Base-by-base conservation (phyloP, 2,329 filamentous ascomycete species). In the Fusarium newnesense region DNA sequence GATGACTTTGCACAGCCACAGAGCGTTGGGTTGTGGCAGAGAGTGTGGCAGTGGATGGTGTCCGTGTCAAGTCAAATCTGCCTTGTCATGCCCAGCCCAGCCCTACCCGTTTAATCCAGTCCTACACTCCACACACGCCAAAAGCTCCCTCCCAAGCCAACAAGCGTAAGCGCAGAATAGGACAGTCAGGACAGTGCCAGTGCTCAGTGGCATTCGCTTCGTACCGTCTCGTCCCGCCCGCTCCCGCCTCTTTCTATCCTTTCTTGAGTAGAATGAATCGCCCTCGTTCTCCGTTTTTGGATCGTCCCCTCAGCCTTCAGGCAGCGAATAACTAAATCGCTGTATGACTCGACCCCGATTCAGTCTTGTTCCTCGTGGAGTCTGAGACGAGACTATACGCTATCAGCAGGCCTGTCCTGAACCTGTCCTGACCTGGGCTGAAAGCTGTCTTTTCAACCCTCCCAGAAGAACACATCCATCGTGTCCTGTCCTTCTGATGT, bases 321-420 rank as follows among this genome's bases (percentile, higher is more conserved):
- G 62, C 67, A 54, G 74, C 64, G 62, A 67, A 61, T 72, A 47
- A 58, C 44, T 49, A 43, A 40, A 11, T 46, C 30, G 60, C 68
- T 67, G 68, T 69, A 77, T 80, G 78, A 80, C 78, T 77, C 58
- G 69, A 70, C 64, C 65, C 56, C 49, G 68, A 67, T 61, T 76
- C 75, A 71, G 53, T 73, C 70, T 63, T 64, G 52, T 75, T 74
- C 73, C 71, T 74, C 76, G 76, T 78, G 75, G 81, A 84, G 81
- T 81, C 82, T 84, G 81, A 83, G 81, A 80, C 78, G 71, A 70
- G 64, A 74, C 60, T 60, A 63, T 64, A 74, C 75, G 66, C 78
- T 78, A 83, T 84, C 82, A 84, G 82, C 82, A 83, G 83, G 81
- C 77, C 77, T 79, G 77, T 76, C 74, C 74, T 67, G 39, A 40